phyloP scores from a whole-genome alignment of 2,329 filamentous ascomycete species.

The Fusarium sp. region DNA sequence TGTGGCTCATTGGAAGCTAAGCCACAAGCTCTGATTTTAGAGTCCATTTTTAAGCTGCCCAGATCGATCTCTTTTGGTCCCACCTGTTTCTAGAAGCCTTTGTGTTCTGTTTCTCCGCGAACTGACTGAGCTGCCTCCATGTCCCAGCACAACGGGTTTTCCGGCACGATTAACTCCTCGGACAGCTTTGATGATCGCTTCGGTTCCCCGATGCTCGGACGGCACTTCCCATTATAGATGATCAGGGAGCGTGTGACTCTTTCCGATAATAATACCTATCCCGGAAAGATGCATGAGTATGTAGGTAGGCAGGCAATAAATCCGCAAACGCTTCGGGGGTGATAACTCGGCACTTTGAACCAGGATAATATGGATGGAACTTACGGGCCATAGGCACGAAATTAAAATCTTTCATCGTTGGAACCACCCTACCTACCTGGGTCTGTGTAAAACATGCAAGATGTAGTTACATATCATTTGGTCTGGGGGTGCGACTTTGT shows the following conservation, averaged over 20 bases:
- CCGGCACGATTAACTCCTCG: constrained; percentile 6
- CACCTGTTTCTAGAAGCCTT: constrained; percentile 12
- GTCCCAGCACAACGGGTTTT: constrained; percentile 13
- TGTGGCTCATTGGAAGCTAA: constrained; percentile 25
- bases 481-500: constrained; percentile 1
- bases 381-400: not conserved
- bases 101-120: constrained; percentile 19
- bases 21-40: constrained; percentile 23
- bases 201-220: constrained; percentile 2
- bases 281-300: not conserved
- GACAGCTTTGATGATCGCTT: not conserved
- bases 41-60: constrained; percentile 17
- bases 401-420: not conserved
- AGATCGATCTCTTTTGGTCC: constrained; percentile 33
- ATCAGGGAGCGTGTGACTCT: not conserved
- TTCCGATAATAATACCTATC: not conserved
- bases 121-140: constrained; percentile 1
- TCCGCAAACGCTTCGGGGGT: not conserved
- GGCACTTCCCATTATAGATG: constrained; percentile 2
- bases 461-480: not conserved
- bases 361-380: not conserved
- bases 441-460: not conserved
- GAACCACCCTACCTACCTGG: not conserved
- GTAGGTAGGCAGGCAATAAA: not conserved
- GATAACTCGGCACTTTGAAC: constrained; percentile 6